Evolutionary conservation across 1,139 yeast species (phyloP).

Genomic region (Arxiozyma telluris): DNA sequence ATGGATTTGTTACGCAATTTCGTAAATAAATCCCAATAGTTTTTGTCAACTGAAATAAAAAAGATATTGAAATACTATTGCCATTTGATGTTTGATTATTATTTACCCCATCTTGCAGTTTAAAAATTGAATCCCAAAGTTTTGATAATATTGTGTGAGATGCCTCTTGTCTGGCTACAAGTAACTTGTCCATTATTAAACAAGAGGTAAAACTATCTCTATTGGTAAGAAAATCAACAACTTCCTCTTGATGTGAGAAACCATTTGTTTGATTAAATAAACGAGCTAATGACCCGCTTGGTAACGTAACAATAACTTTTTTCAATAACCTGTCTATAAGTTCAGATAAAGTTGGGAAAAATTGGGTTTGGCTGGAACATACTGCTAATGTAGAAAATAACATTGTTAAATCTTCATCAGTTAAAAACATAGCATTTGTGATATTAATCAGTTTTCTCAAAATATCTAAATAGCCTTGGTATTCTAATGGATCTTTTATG

Average conservation of each 20-base stretch:
- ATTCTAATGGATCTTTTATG: conserved; percentile 27
- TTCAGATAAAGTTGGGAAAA: conserved; percentile 18
- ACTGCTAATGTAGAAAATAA: conserved; percentile 14
- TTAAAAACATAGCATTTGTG: conserved; percentile 15
- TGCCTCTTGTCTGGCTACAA: conserved; percentile 10
- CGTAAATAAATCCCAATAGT: conserved; percentile 26
- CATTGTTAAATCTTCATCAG: conserved; percentile 7
- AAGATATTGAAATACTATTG: conserved; percentile 11
- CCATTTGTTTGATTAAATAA: conserved; percentile 7
- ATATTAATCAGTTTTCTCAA: conserved; percentile 22
- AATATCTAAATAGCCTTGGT: conserved; percentile 28
- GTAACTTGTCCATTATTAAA: conserved; percentile 22
- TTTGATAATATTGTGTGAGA: conserved; percentile 5
- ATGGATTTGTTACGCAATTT: conserved; percentile 6
- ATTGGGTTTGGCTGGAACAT: conserved; percentile 23
- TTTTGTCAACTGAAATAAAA: conserved; percentile 25
- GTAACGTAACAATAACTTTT: conserved; percentile 22
- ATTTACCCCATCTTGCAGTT: conserved; percentile 11
- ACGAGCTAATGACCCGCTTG: conserved; percentile 17
- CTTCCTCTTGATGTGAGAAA: conserved; percentile 5
- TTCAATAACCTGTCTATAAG: conserved; percentile 19
- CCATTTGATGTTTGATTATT: not conserved
- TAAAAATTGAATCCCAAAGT: conserved; percentile 19
- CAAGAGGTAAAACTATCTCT: conserved; percentile 21
- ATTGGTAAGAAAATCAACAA: conserved; percentile 6